Evolutionary conservation across 1,139 yeast genomes (phyloP).

Genomic region (Wickerhamomyces sp.): DNA sequence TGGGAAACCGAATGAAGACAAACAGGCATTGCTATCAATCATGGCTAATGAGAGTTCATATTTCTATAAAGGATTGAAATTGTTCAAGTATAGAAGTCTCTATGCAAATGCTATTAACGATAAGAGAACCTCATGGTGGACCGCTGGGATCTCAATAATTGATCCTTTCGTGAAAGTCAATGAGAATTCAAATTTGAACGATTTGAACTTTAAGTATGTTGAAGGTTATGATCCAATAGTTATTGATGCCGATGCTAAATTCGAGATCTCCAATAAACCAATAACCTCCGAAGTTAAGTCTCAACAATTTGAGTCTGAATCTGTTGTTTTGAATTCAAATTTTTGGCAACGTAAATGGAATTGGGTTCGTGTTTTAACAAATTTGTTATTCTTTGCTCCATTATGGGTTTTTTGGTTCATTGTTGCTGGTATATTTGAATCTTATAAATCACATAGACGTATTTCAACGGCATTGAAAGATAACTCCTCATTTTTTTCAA

Average conservation of each 20-base stretch:
- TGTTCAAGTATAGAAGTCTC: constrained; percentile 47
- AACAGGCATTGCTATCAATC: constrained; percentile 51
- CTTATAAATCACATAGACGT: constrained; percentile 28
- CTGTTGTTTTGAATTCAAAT: constrained; percentile 17
- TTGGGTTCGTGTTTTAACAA: constrained; percentile 42
- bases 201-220: constrained; percentile 22
- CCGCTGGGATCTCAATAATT: constrained; percentile 58
- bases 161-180: constrained; percentile 50
- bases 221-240: constrained; percentile 26
- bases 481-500: constrained; percentile 26
- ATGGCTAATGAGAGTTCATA: constrained; percentile 61
- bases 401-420: constrained; percentile 47
- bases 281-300: constrained; percentile 4
- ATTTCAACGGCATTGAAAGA: constrained; percentile 26
- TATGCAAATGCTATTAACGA: constrained; percentile 79
- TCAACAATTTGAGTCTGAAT: too few relatives aligned
- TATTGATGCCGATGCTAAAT: constrained; percentile 25
- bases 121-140: constrained; percentile 77
- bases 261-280: constrained; percentile 15
- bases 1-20: constrained; percentile 10
- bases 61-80: constrained; percentile 50
- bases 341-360: constrained; percentile 33
- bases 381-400: constrained; percentile 45
- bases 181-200: constrained; percentile 21
- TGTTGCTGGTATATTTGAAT: constrained; percentile 36